Evolutionary conservation across 768 basidiomycete species (phyloP), one percentile per base, ranked within the genome.

Genomic region (Bullera alba): DNA sequence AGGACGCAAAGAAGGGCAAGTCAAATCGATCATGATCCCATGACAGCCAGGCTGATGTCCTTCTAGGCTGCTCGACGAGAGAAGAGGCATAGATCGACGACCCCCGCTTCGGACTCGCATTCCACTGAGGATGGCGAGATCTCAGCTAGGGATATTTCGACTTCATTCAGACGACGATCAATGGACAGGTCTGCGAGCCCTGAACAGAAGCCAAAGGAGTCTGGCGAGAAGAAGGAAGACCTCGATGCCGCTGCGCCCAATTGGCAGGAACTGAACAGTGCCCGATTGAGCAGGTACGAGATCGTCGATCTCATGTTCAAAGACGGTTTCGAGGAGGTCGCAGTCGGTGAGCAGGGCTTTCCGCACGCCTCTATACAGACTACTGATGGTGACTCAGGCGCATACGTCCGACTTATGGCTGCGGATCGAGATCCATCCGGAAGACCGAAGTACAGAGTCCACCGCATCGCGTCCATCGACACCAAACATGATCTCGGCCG

Each of bases 281-380:
- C 83, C 49, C 75, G 80, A 41, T 60, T 97, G 17, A 80, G 83
- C 34, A 21, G 93, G 44, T 79, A 83, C 46, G 74, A 77, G 63
- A 75, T 96, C 12, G 85, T 81, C 14, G 86, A 83, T 59, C 75
- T 83, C 69, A 83, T 79, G 58, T 75, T 81, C 61, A 78, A 82
- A 29, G 85, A 88, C 2, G 91, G 86, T 81, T 97, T 96, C 67
- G 82, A 84, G 56, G 84, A 90, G 22, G 85, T 83, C 70, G 79
- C 86, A 27, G 81, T 81, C 71, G 85, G 92, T 83, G 57, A 54
- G 78, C 21, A 23, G 21, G 12, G 4, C 42, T 44, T 44, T 3
- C 42, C 21, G 39, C 54, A 14, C 27, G 37, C 4, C 19, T 1
- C 19, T 30, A 23, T 7, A 14, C 36, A 23, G 17, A 5, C 19